phyloP scores from a whole-genome alignment of 352 stramenopile species.

The Globisporangium irregulare region DNA sequence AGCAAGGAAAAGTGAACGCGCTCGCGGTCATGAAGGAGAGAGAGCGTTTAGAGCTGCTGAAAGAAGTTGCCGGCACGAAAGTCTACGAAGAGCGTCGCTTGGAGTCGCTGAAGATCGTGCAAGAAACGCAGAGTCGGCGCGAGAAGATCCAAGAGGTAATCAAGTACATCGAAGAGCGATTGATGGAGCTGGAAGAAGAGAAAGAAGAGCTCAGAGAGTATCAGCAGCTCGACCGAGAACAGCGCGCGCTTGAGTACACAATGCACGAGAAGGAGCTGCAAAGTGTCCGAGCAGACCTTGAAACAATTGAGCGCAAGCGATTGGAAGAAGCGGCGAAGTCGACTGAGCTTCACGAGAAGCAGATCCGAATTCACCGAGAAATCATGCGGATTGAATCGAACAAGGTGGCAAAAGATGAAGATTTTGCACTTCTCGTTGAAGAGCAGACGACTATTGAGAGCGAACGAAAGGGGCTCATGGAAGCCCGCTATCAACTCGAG shows the following conservation, averaged over 20 bases:
- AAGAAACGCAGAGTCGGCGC: conserved; percentile 93
- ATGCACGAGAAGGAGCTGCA: conserved; percentile 91
- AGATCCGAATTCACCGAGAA: conserved; percentile 49
- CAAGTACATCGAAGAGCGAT: conserved; percentile 91
- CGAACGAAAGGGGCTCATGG: conserved; percentile 78
- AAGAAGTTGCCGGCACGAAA: conserved; percentile 98
- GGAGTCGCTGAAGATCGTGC: conserved; percentile 96
- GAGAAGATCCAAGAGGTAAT: conserved; percentile 97
- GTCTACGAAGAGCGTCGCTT: conserved; percentile 98
- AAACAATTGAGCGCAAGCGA: conserved; percentile 66
- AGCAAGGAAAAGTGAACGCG: conserved; percentile 99
- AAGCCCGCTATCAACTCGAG: conserved; percentile 74
- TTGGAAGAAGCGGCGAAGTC: conserved; percentile 45
- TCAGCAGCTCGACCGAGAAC: conserved; percentile 93
- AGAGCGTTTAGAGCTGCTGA: conserved; percentile 96
- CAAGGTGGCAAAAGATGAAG: conserved; percentile 40
- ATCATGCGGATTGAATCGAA: conserved; percentile 52
- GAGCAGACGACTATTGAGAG: conserved; percentile 52
- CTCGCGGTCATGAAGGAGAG: conserved; percentile 98
- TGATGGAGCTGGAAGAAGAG: conserved; percentile 97
- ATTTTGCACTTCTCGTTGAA: conserved; percentile 47
- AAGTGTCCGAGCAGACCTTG: conserved; percentile 53
- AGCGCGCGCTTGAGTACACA: conserved; percentile 96
- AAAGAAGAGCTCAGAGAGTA: conserved; percentile 97
- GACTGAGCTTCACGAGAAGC: conserved; percentile 69